A percentile compares a stretch with the other conserved stretches of the same genome.
These are phyloP conservation scores for Ophiocordyceps camponoti-floridani DNA, from an alignment of 2,329 filamentous ascomycete species.

Conservation along the genomic window DNA sequence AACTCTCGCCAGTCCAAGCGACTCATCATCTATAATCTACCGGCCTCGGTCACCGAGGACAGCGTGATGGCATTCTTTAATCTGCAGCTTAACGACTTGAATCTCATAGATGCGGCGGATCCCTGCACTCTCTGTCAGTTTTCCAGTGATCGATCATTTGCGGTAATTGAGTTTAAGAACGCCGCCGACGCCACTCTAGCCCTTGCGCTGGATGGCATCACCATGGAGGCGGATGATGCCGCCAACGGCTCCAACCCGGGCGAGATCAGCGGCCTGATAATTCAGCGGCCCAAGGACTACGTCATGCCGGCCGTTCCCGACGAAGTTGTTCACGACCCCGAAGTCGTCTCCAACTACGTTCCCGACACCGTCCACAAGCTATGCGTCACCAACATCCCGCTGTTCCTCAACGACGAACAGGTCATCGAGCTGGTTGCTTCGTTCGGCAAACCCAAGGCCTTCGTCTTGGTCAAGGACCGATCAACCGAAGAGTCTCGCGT, in stretches of 20 bases:
- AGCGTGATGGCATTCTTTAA: conserved; percentile 77
- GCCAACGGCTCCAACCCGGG: conserved; percentile 31
- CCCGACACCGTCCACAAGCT: conserved; percentile 93
- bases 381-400: conserved; percentile 74
- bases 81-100: conserved; percentile 88
- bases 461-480: conserved; percentile 74
- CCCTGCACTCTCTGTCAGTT: conserved; percentile 75
- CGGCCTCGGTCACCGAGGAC: conserved; percentile 56
- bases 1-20: conserved; percentile 92
- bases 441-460: conserved; percentile 86
- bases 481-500: conserved; percentile 76
- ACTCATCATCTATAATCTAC: conserved; percentile 72
- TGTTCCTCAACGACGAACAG: conserved; percentile 78
- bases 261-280: conserved; percentile 44
- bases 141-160: conserved; percentile 62
- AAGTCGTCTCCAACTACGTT: conserved; percentile 62
- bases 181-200: conserved; percentile 80
- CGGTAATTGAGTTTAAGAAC: conserved; percentile 78
- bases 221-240: conserved; percentile 59
- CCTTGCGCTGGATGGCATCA: conserved; percentile 73
- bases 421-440: conserved; percentile 77
- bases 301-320: conserved; percentile 72
- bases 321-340: conserved; percentile 55
- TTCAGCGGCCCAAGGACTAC: conserved; percentile 88
- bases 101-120: conserved; percentile 68